Base-by-base conservation (phyloP, 2,329 filamentous ascomycete species). In the Dactylonectria macrodidyma region DNA sequence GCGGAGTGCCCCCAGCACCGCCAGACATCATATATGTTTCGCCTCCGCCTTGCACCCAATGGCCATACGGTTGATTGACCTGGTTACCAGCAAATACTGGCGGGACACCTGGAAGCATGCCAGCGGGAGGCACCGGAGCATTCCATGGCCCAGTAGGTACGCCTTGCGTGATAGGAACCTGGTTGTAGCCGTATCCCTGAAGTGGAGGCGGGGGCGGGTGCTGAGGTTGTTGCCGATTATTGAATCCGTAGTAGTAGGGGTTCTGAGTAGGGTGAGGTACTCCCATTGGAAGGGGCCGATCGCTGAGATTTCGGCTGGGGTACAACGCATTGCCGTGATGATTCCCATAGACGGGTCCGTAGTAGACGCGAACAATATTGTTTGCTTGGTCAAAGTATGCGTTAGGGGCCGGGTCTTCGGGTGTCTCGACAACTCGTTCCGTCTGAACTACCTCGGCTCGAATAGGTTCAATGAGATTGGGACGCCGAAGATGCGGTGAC, bases 331-430 rank as follows among this genome's bases (percentile, higher is more conserved):
- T 71, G 1, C 81, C 82, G 26, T 81, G 79, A 26, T 85, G 83
- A 69, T 87, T 87, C 5, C 88, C 87, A 73, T 88, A 90, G 1
- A 81, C 79, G 3, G 85, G 84, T 0, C 88, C 88, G 69, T 90
- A 86, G 69, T 90, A 90, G 30, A 90, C 84, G 14, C 88, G 85
- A 57, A 89, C 81, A 22, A 88, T 77, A 36, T 87, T 85, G 68
- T 84, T 82, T 52, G 82, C 80, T n/a, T 81, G 75, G 71, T 91
- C 88, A 72, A 86, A 87, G 73, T 88, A 91, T 48, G 89, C 87
- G 72, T 91, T 91, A 12, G 88, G 89, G 2, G 82, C 81, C 9
- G 88, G 88, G 68, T 90, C 88, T 50, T 84, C 79, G 3, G 81
- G 79, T 1, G 78, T 80, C 71, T 90, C 88, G 22, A 90, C 78